Base-by-base conservation (phyloP, 2,329 filamentous ascomycete species). In the Trichoderma arundinaceum region DNA sequence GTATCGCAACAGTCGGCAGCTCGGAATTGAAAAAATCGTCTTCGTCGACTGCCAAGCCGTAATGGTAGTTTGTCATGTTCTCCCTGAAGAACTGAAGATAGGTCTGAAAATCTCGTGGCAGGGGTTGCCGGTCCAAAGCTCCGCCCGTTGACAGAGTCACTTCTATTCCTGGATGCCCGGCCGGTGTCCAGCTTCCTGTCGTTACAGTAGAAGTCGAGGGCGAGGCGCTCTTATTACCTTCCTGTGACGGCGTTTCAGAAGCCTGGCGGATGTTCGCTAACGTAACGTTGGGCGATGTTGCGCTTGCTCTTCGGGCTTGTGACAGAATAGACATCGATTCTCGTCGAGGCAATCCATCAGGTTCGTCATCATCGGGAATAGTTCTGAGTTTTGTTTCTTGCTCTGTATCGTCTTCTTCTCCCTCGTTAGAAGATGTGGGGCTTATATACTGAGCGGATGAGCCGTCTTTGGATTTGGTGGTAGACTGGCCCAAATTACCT, bases 41-140 rank as follows among this genome's bases (percentile, higher is more conserved):
- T 10, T 84, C 82, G 72, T 94, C 89, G 70, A 85, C 84, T 68
- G 90, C 88, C 70, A 96, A 81, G 60, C 90, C 90, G 75, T 97
- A 98, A 77, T 97, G 93, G 69, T 92, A 89, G 74, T 90, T 84
- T 0, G 88, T 92, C 67, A 98, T 86, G 71, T 93, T 88, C 56
- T 92, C 87, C 70, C 84, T 84, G 72, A 91, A 94, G 77, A 93
- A 97, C 43, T 86, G 82, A 17, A 98, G 81, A 74, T 95, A 94
- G 73, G 88, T 91, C 66, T 90, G 89, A 52, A 96, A 77, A 71
- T 97, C 92, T 9, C 84, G 81, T 1, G 89, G 83, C 8, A 92
- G 79, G 70, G 87, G 81, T 8, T 82, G 79, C 83, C 84, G 86
- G 69, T 88, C 84, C 32, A 76, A 74, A 46, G 72, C 74, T 41